Conservation (phyloP, 208 protist species). For the Acanthamoeba triangularis region DNA sequence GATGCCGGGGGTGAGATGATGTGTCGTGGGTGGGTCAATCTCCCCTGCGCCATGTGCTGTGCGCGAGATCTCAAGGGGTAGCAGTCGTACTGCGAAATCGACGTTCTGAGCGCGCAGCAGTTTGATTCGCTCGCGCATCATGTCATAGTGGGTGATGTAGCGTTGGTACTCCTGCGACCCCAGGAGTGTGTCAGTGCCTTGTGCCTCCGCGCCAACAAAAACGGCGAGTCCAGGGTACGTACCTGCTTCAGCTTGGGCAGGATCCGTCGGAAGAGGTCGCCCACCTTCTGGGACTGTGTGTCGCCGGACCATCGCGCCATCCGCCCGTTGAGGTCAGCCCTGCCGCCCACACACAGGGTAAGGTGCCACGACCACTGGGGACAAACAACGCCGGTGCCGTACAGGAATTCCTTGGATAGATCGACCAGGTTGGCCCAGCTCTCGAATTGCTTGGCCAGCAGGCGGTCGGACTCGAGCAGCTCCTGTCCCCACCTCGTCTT, state of each 20-base stretch:
- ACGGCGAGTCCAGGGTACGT: neutral
- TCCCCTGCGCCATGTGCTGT: neutral
- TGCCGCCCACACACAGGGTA: neutral
- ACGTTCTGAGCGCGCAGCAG: neutral
- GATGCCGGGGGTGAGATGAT: too few species aligned
- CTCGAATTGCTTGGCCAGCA: neutral
- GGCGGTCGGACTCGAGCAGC: neutral
- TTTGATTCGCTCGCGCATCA: conserved; percentile 29
- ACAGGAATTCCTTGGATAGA: neutral
- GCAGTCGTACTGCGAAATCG: neutral
- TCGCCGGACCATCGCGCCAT: neutral
- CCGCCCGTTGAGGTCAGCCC: neutral
- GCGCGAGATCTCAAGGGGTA: too few species aligned
- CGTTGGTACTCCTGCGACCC: conserved; percentile 1
- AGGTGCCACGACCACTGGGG: neutral
- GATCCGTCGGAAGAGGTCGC: neutral
- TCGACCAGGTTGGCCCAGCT: neutral
- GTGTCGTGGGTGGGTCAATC: neutral
- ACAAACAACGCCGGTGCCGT: neutral
- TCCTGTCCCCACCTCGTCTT: neutral
- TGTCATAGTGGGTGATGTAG: conserved; percentile 15
- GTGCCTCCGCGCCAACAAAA: neutral
- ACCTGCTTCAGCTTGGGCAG: conserved; percentile 13
- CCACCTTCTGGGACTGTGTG: neutral
- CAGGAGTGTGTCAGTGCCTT: neutral